phyloP scores from a whole-genome alignment of 495 filamentous ascomycete species.

The Tuber indicum region DNA sequence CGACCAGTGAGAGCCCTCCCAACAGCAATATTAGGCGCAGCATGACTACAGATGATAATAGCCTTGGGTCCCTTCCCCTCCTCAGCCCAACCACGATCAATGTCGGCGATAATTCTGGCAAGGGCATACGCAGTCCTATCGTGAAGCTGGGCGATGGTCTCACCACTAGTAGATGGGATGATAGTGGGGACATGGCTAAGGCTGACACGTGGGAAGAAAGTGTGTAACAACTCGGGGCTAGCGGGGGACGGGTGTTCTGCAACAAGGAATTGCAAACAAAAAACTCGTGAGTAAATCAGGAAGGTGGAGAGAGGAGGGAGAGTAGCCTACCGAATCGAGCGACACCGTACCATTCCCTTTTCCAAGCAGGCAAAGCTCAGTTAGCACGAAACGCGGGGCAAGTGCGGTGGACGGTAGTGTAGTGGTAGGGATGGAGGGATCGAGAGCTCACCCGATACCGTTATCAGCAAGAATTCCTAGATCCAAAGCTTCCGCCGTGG shows the following conservation, averaged over 20 bases:
- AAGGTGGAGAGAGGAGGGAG: background rate
- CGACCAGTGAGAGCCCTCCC: conserved; percentile 64
- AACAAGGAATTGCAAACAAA: background rate
- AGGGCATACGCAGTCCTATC: conserved; percentile 68
- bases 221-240: conserved; percentile 50
- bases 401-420: background rate
- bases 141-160: conserved; percentile 71
- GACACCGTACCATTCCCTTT: conserved; percentile 80
- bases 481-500: conserved; percentile 55
- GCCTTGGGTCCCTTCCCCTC: conserved; percentile 45
- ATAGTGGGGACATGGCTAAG: conserved; percentile 53
- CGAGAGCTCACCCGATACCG: conserved; percentile 39
- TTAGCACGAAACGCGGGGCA: background rate
- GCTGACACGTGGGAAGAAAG: conserved; percentile 59
- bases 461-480: conserved; percentile 37
- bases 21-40: conserved; percentile 76
- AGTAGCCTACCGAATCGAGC: conserved; percentile 54
- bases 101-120: conserved; percentile 59
- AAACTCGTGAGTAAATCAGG: conserved; percentile 3
- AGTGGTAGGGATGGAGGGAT: background rate
- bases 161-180: conserved; percentile 62
- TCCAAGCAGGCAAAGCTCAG: no score
- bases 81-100: conserved; percentile 57
- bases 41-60: conserved; percentile 82
- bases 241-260: conserved; percentile 72